Conservation (phyloP, 495 filamentous ascomycete genomes). For the Podospora fimiseda region DNA sequence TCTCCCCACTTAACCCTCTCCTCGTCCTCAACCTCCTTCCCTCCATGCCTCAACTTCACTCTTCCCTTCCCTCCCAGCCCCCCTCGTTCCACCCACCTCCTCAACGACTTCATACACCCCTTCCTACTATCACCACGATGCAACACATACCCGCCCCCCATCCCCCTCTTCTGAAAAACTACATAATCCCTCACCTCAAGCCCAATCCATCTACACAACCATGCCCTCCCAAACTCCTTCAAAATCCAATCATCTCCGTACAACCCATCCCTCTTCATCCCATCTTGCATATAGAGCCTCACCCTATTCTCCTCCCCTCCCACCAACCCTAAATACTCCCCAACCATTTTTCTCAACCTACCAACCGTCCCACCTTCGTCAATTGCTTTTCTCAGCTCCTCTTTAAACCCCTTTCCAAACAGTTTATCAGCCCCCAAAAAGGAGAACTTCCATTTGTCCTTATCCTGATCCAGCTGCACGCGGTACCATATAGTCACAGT, state of each 20-base stretch:
- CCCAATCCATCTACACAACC: conserved; percentile 13
- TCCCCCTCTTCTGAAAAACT: conserved; percentile 23
- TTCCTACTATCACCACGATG: too few relatives aligned
- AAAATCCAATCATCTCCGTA: conserved; percentile 25
- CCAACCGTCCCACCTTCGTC: conserved; percentile 19
- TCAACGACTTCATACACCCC: neutral
- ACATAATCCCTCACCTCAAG: conserved; percentile 13
- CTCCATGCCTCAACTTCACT: conserved; percentile 10
- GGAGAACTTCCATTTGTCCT: conserved; percentile 19
- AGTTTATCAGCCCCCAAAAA: too few relatives aligned
- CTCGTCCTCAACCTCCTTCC: conserved; percentile 4
- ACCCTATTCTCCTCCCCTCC: too few relatives aligned
- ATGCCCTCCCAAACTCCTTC: conserved; percentile 20
- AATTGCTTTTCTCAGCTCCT: conserved; percentile 14
- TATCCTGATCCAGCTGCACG: conserved; percentile 7
- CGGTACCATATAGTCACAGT: conserved; percentile 20
- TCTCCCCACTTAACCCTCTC: conserved; percentile 21
- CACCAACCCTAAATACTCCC: too few relatives aligned
- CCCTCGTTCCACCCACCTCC: neutral
- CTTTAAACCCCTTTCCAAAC: conserved; percentile 3
- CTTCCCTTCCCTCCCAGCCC: conserved; percentile 5
- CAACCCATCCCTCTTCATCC: conserved; percentile 26
- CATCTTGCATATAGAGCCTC: conserved; percentile 15
- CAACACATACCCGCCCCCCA: conserved; percentile 11
- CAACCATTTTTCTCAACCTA: conserved; percentile 16